phyloP scores from a whole-genome alignment of 768 basidiomycete genomes.

The Hemileccinum rubropunctum region DNA sequence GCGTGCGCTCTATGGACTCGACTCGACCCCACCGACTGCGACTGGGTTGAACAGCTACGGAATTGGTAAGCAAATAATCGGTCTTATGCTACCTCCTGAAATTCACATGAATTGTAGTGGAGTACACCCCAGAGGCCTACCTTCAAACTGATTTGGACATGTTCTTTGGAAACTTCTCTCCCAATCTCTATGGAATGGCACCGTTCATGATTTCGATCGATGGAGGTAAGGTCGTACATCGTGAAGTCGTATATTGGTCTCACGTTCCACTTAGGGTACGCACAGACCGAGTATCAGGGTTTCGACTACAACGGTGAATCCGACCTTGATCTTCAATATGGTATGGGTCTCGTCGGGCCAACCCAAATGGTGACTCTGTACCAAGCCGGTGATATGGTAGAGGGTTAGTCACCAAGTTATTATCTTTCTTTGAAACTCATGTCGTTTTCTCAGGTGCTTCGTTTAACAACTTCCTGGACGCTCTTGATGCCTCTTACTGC shows the following conservation, averaged over 20 bases:
- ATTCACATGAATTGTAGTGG: constrained; percentile 17
- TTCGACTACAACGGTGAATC: constrained; percentile 31
- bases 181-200: constrained; percentile 18
- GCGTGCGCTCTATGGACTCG: constrained; percentile 27
- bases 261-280: constrained; percentile 18
- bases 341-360: constrained; percentile 26
- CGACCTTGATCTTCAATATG: constrained; percentile 32
- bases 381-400: constrained; percentile 30
- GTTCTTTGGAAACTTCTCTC: constrained; percentile 30
- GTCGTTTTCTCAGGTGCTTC: constrained; percentile 17
- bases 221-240: constrained; percentile 20
- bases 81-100: background rate
- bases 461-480: constrained; percentile 37
- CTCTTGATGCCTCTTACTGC: constrained; percentile 34
- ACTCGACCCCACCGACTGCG: constrained; percentile 9
- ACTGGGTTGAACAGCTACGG: constrained; percentile 25
- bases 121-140: constrained; percentile 33
- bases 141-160: constrained; percentile 28
- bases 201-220: constrained; percentile 32
- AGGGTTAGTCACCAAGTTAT: constrained; percentile 13
- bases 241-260: background rate
- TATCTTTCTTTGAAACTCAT: background rate
- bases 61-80: constrained; percentile 19
- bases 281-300: constrained; percentile 24
- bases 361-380: constrained; percentile 28